Evolutionary conservation across 805 yeast species (phyloP).

Genomic region (Candida ipomoeae): DNA sequence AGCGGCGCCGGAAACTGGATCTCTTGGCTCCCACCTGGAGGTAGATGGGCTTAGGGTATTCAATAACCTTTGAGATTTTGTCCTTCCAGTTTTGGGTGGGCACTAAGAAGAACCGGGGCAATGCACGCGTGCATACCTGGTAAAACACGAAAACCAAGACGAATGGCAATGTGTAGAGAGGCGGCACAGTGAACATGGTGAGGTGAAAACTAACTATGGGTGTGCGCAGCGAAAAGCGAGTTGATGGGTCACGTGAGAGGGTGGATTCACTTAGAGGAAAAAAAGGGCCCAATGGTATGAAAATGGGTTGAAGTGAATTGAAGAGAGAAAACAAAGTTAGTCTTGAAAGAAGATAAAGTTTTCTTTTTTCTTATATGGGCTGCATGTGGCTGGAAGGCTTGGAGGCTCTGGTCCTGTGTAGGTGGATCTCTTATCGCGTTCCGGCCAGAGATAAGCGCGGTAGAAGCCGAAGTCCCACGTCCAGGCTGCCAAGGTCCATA

Average conservation of each 20-base stretch:
- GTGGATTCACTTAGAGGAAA: neutral
- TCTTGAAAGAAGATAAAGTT: neutral
- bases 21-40: conserved; percentile 33
- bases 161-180: conserved; percentile 9
- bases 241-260: neutral
- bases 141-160: conserved; percentile 13
- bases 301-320: too few species aligned
- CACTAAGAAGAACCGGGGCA: conserved; percentile 34
- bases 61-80: conserved; percentile 29
- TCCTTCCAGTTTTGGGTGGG: conserved; percentile 39
- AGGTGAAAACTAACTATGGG: neutral
- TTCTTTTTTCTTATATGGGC: too few species aligned
- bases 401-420: neutral
- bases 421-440: neutral
- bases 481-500: neutral
- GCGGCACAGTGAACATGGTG: conserved; percentile 1
- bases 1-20: conserved; percentile 37
- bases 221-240: neutral
- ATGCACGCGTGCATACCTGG: conserved; percentile 20
- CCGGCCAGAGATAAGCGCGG: neutral
- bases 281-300: too few species aligned
- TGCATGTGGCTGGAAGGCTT: neutral
- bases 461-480: neutral
- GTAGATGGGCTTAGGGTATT: conserved; percentile 33
- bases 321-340: too few species aligned